Evolutionary conservation across 768 basidiomycete genomes (phyloP).

Genomic region (Suillus discolor): DNA sequence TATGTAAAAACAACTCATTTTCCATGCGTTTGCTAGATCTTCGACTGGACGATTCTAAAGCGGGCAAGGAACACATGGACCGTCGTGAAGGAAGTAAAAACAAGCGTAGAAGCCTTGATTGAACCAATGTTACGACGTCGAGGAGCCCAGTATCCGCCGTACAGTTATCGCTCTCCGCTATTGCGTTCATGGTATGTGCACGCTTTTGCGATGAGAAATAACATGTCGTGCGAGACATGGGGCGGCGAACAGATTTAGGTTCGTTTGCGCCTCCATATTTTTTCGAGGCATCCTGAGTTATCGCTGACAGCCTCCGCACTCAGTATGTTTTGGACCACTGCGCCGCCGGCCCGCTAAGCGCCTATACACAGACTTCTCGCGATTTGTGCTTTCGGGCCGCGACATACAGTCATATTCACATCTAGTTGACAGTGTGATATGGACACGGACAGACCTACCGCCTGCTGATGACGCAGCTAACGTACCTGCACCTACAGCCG

Average conservation of each 20-base stretch:
- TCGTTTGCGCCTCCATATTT: not conserved
- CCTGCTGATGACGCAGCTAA: constrained; percentile 38
- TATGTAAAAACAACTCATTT: not conserved
- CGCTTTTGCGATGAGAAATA: not conserved
- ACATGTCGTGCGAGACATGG: not conserved
- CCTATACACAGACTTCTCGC: constrained; percentile 30
- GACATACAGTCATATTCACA: not conserved
- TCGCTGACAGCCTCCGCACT: not conserved
- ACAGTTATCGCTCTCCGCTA: not conserved
- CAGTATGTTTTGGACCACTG: not conserved
- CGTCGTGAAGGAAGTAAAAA: not conserved
- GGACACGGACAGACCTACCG: constrained; percentile 35
- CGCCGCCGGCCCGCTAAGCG: not conserved
- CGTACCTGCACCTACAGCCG: constrained; percentile 25
- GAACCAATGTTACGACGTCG: not conserved
- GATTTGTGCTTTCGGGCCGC: constrained; percentile 38
- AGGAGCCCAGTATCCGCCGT: not conserved
- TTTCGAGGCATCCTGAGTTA: not conserved
- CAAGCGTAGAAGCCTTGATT: not conserved
- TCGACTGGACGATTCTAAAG: not conserved
- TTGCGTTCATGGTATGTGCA: not conserved
- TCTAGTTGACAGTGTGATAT: not conserved
- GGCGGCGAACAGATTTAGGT: not conserved
- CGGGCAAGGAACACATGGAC: not conserved
- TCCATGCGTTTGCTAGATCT: not conserved